phyloP scores from a whole-genome alignment of 768 basidiomycete genomes.

The Hirschioporus abietinus region DNA sequence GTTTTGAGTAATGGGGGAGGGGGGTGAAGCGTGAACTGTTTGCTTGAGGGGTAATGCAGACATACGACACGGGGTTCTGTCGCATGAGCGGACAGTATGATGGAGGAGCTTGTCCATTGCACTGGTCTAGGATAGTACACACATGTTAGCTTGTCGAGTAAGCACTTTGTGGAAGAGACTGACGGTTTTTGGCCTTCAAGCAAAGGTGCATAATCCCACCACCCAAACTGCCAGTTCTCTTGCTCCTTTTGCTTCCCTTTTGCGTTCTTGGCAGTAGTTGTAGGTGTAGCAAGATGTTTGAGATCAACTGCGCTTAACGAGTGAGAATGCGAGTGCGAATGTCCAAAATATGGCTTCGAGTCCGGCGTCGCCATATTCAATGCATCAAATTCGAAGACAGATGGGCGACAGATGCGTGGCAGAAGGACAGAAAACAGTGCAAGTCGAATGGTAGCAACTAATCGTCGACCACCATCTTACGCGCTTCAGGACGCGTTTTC shows the following conservation, averaged over 20 bases:
- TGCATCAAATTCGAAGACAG: background rate
- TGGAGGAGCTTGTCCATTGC: constrained; percentile 64
- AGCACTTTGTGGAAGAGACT: constrained; percentile 13
- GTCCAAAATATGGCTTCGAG: background rate
- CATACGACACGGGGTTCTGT: constrained; percentile 54
- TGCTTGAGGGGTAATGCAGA: constrained; percentile 65
- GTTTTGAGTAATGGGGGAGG: constrained; percentile 44
- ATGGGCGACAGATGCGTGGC: background rate
- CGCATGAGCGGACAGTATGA: constrained; percentile 65
- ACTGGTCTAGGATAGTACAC: constrained; percentile 43
- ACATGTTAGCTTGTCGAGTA: constrained; percentile 6
- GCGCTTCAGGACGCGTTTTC: background rate
- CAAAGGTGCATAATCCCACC: constrained; percentile 72
- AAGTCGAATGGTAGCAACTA: background rate
- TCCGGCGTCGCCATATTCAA: background rate
- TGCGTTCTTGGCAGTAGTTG: constrained; percentile 10
- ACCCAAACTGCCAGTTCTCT: constrained; percentile 53
- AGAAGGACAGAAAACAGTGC: background rate
- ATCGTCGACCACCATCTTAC: background rate
- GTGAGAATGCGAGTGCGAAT: background rate
- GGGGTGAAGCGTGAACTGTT: constrained; percentile 53
- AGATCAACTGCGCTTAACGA: background rate
- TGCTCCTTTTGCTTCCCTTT: constrained; percentile 53
- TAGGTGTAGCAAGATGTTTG: background rate
- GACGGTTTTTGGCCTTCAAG: constrained; percentile 53